phyloP scores from a whole-genome alignment of 768 basidiomycete species.

The Mycena olivaceomarginata region DNA sequence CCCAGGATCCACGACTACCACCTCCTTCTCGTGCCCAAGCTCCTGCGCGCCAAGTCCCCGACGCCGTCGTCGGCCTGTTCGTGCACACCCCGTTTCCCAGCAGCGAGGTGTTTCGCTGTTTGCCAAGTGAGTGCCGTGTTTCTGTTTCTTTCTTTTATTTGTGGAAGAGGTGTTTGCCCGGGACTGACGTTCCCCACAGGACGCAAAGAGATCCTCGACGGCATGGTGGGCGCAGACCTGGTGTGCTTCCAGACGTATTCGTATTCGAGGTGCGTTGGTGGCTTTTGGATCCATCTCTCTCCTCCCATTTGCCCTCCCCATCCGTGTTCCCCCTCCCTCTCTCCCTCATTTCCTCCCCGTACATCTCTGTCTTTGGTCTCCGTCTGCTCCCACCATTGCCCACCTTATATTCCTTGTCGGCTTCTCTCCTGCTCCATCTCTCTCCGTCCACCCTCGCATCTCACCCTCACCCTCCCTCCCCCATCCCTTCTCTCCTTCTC shows the following conservation, averaged over 20 bases:
- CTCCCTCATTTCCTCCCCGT: too few relatives aligned
- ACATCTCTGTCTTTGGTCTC: too few relatives aligned
- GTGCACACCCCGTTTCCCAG: slow-evolving; percentile 99
- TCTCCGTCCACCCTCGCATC: too few relatives aligned
- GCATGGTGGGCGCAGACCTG: slow-evolving; percentile 97
- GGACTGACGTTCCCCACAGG: slow-evolving; percentile 45
- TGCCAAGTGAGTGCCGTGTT: slow-evolving; percentile 71
- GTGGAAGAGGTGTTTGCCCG: too few relatives aligned
- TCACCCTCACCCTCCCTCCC: too few relatives aligned
- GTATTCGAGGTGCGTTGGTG: slow-evolving; percentile 89
- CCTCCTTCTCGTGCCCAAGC: slow-evolving; percentile 90
- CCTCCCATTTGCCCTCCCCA: too few relatives aligned
- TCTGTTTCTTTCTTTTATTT: slow-evolving; percentile 59
- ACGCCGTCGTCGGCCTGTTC: slow-evolving; percentile 91
- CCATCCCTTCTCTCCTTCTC: too few relatives aligned
- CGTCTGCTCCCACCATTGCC: too few relatives aligned
- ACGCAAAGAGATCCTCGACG: slow-evolving; percentile 95
- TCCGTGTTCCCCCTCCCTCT: too few relatives aligned
- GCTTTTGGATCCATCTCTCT: too few relatives aligned
- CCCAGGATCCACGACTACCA: slow-evolving; percentile 94
- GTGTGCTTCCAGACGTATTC: slow-evolving; percentile 90
- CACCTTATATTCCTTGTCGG: too few relatives aligned
- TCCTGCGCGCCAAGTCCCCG: slow-evolving; percentile 84
- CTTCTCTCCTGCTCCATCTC: too few relatives aligned
- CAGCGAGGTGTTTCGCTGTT: slow-evolving; percentile 95